These are phyloP conservation scores for Carallia pectinifolia DNA, from an alignment of 345 rosid genomes.

Conservation along the genomic window DNA sequence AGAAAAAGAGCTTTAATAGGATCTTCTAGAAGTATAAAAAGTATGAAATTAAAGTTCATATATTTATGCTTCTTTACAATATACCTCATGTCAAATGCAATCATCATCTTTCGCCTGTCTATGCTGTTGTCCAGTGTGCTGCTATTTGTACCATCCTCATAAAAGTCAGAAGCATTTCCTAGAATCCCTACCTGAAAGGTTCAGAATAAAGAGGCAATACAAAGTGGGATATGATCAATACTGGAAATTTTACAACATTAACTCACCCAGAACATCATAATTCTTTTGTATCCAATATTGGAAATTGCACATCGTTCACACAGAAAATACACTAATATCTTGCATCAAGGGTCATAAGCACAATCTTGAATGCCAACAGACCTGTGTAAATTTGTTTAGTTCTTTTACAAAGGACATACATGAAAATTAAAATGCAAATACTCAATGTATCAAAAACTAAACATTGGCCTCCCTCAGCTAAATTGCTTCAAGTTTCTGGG, in stretches of 20 bases:
- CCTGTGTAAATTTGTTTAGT: neutral
- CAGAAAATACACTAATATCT: no score
- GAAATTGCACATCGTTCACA: no score
- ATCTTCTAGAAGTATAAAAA: constrained; percentile 8
- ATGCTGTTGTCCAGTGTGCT: constrained; percentile 43
- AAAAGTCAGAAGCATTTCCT: constrained; percentile 93
- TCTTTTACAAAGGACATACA: no score
- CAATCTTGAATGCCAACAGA: neutral
- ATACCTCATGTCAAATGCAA: constrained; percentile 97
- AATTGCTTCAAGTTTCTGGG: no score
- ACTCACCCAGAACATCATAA: no score
- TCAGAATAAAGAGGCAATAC: neutral
- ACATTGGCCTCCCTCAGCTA: no score
- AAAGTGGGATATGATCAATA: neutral
- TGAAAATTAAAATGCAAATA: no score
- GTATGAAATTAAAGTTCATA: neutral
- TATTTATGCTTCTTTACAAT: neutral
- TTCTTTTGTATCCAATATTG: no score
- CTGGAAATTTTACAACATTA: neutral
- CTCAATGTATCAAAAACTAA: no score
- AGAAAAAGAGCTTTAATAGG: constrained; percentile 19
- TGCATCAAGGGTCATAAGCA: neutral
- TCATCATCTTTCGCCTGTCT: constrained; percentile 90
- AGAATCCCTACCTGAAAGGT: constrained; percentile 75
- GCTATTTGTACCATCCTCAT: constrained; percentile 50